phyloP scores from a whole-genome alignment of 73 alveolate genomes.

The Stentor roeselii region DNA sequence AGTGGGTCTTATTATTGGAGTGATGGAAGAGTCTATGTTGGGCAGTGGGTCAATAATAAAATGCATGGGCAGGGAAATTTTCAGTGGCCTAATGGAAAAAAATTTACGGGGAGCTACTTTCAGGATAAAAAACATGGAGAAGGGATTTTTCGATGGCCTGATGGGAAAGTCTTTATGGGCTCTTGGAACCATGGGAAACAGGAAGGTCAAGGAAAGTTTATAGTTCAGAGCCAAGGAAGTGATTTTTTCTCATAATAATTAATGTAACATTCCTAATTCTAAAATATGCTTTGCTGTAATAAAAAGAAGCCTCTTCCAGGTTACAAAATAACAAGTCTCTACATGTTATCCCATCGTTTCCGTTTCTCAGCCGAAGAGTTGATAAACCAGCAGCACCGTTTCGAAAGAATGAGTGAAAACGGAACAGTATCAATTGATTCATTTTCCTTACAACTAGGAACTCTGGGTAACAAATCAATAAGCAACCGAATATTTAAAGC shows the following conservation, averaged over 20 bases:
- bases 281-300: constrained; percentile 12
- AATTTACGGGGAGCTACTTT: too few species aligned
- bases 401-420: background rate
- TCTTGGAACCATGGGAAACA: constrained; percentile 28
- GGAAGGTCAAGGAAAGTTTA: too few species aligned
- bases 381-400: background rate
- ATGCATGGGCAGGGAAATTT: too few species aligned
- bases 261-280: too few species aligned
- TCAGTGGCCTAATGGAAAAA: too few species aligned
- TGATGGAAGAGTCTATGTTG: too few species aligned
- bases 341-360: background rate
- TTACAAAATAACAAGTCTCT: background rate
- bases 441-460: constrained; percentile 48
- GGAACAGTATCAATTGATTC: background rate
- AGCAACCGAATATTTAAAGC: constrained; percentile 60
- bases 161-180: constrained; percentile 31
- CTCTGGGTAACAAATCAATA: constrained; percentile 54
- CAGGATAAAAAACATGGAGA: constrained; percentile 31
- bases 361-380: background rate
- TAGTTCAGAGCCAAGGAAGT: too few species aligned
- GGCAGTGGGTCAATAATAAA: too few species aligned
- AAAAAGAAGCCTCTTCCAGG: constrained; percentile 22
- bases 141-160: background rate
- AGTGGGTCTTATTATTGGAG: too few species aligned
- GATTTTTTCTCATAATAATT: too few species aligned